Conservation (phyloP, 257 asterid genomes). For the Lithospermum erythrorhizon region DNA sequence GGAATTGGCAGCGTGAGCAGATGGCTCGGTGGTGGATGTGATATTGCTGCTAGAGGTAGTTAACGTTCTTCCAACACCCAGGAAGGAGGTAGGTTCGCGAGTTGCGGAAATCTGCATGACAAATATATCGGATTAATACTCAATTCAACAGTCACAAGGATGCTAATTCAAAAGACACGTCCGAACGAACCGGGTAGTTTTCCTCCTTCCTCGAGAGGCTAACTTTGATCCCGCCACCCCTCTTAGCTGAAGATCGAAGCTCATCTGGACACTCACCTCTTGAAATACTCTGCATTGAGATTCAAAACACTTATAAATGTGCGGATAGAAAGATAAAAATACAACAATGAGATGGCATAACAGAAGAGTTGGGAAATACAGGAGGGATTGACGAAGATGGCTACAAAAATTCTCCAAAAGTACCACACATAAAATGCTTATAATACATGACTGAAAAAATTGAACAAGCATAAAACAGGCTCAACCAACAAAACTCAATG, state of each 20-base stretch:
- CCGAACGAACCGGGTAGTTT: constrained; percentile 39
- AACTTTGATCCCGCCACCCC: constrained; percentile 34
- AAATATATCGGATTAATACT: background rate
- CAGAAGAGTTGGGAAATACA: background rate
- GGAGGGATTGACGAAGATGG: background rate
- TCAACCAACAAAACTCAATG: no score
- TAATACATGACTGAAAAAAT: background rate
- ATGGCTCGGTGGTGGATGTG: constrained; percentile 18
- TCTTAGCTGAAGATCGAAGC: constrained; percentile 52
- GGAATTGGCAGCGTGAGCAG: constrained; percentile 8
- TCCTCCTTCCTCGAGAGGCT: constrained; percentile 63
- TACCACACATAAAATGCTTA: background rate
- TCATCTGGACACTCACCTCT: constrained; percentile 66
- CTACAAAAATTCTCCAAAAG: background rate
- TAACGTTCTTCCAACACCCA: constrained; percentile 45
- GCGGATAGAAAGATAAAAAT: background rate
- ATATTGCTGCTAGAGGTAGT: constrained; percentile 18
- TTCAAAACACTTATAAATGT: background rate
- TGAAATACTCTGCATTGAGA: constrained; percentile 49
- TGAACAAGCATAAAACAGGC: background rate
- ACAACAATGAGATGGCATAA: background rate
- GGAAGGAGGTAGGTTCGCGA: constrained; percentile 31
- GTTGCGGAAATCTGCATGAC: constrained; percentile 29
- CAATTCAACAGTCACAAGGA: background rate
- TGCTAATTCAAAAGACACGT: constrained; percentile 1